These are phyloP conservation scores for Piromyces sp. DNA, from an alignment of 192 early-diverging fungal genomes.

Conservation along the genomic window DNA sequence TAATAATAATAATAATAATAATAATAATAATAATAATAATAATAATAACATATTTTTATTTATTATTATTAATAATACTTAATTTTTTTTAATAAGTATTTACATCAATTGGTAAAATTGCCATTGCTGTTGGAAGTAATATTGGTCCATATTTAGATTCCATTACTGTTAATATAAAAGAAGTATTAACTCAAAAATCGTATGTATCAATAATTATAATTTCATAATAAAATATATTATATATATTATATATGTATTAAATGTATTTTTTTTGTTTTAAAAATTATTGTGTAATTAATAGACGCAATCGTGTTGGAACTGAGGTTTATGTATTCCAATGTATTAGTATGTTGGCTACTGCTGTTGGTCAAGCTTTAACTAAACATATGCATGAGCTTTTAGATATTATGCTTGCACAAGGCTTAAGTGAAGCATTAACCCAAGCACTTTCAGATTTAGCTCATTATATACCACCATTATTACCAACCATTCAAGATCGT, in stretches of 20 bases:
- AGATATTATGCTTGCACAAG: conserved; percentile 80
- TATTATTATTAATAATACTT: too few species aligned
- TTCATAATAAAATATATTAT: too few species aligned
- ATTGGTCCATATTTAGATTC: conserved; percentile 66
- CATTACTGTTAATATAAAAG: conserved; percentile 57
- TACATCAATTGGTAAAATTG: conserved; percentile 67
- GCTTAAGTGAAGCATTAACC: conserved; percentile 64
- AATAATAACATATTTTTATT: too few species aligned
- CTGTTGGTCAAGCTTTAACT: conserved; percentile 77
- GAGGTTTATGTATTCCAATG: conserved; percentile 59
- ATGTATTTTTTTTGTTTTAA: not conserved
- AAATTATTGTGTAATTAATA: conserved; percentile 7
- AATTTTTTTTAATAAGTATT: too few species aligned
- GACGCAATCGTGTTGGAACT: conserved; percentile 31
- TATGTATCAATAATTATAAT: conserved; percentile 7
- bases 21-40: too few species aligned
- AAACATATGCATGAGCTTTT: conserved; percentile 73
- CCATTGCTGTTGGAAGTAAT: conserved; percentile 53
- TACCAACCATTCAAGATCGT: conserved; percentile 70
- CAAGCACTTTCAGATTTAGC: conserved; percentile 63
- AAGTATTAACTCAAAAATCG: conserved; percentile 52
- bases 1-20: too few species aligned
- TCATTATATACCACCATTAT: conserved; percentile 61
- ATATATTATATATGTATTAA: too few species aligned
- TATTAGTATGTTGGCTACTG: conserved; percentile 70